Evolutionary conservation across 805 yeast genomes (phyloP).

Genomic region (Zygosaccharomyces siamensis): DNA sequence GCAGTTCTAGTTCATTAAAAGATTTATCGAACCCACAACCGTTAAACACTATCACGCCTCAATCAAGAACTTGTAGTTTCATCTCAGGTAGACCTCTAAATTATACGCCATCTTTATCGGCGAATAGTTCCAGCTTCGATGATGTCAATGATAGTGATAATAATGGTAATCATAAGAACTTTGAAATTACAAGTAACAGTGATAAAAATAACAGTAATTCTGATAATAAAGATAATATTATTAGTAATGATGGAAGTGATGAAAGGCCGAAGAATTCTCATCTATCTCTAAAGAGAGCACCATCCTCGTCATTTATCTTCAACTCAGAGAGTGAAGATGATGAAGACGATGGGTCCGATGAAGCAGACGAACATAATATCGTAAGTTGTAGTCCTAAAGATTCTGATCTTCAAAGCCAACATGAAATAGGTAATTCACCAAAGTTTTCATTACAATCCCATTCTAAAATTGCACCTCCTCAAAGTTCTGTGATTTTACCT

Average conservation of each 20-base stretch:
- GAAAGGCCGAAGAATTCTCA: slow-evolving; percentile 7
- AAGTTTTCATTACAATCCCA: not conserved
- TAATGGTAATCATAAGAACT: not conserved
- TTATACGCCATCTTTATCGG: not conserved
- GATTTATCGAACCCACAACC: slow-evolving; percentile 17
- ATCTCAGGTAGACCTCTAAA: slow-evolving; percentile 29
- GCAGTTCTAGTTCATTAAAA: slow-evolving; percentile 23
- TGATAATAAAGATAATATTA: slow-evolving; percentile 2
- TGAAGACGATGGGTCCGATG: slow-evolving; percentile 10
- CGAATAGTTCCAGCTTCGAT: not conserved
- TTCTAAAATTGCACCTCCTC: slow-evolving; percentile 10
- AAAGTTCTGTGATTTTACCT: slow-evolving; percentile 10
- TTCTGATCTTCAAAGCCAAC: not conserved
- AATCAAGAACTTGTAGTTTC: slow-evolving; percentile 26
- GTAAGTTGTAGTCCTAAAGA: not conserved
- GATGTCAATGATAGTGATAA: not conserved
- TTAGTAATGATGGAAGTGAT: not conserved
- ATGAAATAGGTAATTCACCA: not conserved
- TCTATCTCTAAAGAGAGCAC: slow-evolving; percentile 11
- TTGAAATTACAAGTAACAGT: slow-evolving; percentile 2
- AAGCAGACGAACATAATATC: not conserved
- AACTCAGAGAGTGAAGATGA: slow-evolving; percentile 31
- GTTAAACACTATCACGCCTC: slow-evolving; percentile 10
- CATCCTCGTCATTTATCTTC: slow-evolving; percentile 27
- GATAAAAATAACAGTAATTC: not conserved